A percentile compares a stretch with the other conserved stretches of the same genome.
These are phyloP conservation scores for Chaetothyriales sp. DNA, from an alignment of 2,329 filamentous ascomycete genomes.

Conservation along the genomic window DNA sequence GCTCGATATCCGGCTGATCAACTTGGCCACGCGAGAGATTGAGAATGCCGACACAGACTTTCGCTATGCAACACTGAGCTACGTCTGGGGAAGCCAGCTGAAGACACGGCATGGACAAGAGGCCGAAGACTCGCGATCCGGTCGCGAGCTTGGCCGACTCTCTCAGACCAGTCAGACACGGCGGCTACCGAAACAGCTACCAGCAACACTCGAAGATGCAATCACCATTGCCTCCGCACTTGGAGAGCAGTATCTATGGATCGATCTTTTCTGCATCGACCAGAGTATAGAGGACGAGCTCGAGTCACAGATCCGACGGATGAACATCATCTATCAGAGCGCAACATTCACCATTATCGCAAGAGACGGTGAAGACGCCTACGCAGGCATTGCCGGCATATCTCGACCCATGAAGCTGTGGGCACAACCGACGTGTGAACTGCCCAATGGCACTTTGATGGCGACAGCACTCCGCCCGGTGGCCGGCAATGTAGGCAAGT, in stretches of 20 bases:
- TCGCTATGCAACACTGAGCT: conserved; percentile 33
- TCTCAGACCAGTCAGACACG: not conserved
- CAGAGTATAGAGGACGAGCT: not conserved
- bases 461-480: not conserved
- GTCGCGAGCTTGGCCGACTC: not conserved
- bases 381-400: not conserved
- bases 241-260: conserved; percentile 5
- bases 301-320: not conserved
- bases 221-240: conserved; percentile 1
- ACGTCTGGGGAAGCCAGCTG: conserved; percentile 27
- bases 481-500: not conserved
- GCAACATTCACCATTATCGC: not conserved
- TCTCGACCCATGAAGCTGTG: not conserved
- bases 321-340: not conserved
- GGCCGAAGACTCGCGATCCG: not conserved
- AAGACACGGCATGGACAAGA: not conserved
- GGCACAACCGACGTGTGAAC: not conserved
- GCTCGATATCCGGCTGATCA: too few species aligned
- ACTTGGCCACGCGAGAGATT: too few species aligned
- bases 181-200: not conserved
- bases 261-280: conserved; percentile 5
- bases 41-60: too few species aligned
- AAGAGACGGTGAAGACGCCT: not conserved
- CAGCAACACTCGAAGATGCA: conserved; percentile 7
- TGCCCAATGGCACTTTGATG: not conserved